A percentile compares a stretch with the other conserved stretches of the same genome.
Conservation (phyloP, 371 early-diverging fungal species). For the Sporodiniella umbellata region DNA sequence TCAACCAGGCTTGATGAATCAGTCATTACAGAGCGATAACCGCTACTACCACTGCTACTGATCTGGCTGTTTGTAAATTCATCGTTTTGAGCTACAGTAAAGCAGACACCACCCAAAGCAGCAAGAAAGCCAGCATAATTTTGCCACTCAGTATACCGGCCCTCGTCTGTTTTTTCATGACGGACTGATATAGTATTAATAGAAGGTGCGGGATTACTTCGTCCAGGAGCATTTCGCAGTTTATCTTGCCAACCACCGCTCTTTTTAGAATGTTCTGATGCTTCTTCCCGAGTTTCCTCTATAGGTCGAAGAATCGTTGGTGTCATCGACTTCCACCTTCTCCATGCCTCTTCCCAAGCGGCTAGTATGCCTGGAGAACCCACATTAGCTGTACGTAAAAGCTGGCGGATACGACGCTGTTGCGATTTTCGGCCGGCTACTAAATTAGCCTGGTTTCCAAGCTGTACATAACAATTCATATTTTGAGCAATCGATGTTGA, state of each 20-base stretch:
- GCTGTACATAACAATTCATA: constrained; percentile 61
- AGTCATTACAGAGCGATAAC: not conserved
- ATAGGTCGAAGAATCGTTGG: constrained; percentile 30
- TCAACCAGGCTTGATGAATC: constrained; percentile 57
- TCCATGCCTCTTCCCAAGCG: constrained; percentile 83
- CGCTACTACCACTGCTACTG: not conserved
- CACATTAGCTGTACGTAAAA: constrained; percentile 58
- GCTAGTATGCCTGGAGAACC: constrained; percentile 74
- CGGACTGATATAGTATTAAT: not conserved
- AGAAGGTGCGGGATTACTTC: not conserved
- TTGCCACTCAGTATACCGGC: constrained; percentile 50
- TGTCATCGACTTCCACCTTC: constrained; percentile 64
- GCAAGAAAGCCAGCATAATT: constrained; percentile 69
- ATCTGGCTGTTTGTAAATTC: not conserved
- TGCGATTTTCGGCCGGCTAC: constrained; percentile 64
- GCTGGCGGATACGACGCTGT: constrained; percentile 69
- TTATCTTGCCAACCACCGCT: constrained; percentile 23
- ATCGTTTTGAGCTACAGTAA: constrained; percentile 20
- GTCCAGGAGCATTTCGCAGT: constrained; percentile 8
- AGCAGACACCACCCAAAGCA: constrained; percentile 61
- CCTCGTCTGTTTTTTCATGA: constrained; percentile 19
- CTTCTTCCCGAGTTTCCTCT: constrained; percentile 27
- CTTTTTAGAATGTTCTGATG: not conserved
- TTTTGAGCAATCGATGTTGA: constrained; percentile 67
- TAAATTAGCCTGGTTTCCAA: constrained; percentile 46